Percentiles rank a stretch among this genome's conserved stretches.
Evolutionary conservation across 208 protist species (phyloP).

Genomic region (Acanthamoeba lenticulata): DNA sequence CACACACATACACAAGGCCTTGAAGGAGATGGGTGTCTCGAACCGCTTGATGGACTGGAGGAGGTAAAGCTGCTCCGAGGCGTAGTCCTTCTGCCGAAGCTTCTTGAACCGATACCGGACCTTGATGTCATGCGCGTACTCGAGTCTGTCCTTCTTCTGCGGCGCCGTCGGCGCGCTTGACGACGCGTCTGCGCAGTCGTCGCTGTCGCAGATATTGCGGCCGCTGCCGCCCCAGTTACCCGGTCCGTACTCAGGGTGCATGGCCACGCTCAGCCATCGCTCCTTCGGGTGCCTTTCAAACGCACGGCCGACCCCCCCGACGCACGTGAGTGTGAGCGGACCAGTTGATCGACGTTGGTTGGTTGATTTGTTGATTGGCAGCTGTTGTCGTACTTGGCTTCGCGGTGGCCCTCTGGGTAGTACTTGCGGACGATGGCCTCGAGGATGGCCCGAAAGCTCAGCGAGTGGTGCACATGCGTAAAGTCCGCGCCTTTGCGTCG

Average conservation of each 20-base stretch:
- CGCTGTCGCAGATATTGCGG: background rate
- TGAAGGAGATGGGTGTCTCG: too few relatives aligned
- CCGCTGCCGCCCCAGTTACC: conserved; percentile 3
- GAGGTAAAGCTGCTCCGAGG: background rate
- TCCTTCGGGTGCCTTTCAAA: background rate
- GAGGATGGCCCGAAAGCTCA: conserved; percentile 39
- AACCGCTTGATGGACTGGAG: background rate
- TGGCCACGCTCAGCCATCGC: background rate
- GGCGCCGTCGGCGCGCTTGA: background rate
- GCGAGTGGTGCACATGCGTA: conserved; percentile 35
- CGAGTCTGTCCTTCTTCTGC: background rate
- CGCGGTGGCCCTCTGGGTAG: conserved; percentile 21
- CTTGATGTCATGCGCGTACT: conserved; percentile 6
- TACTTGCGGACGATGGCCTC: conserved; percentile 48
- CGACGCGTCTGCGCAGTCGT: background rate
- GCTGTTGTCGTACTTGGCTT: background rate
- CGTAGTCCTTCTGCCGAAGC: conserved; percentile 28
- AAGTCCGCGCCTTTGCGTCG: background rate
- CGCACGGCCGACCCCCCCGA: too few relatives aligned
- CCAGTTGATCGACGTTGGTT: background rate
- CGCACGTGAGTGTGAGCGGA: too few relatives aligned
- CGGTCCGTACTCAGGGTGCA: conserved; percentile 8
- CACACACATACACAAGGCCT: background rate
- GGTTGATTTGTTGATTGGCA: too few relatives aligned
- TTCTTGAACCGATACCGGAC: conserved; percentile 55